Evolutionary conservation across 495 filamentous ascomycete species (phyloP).

Genomic region (Aspergillus incahuasiensis): DNA sequence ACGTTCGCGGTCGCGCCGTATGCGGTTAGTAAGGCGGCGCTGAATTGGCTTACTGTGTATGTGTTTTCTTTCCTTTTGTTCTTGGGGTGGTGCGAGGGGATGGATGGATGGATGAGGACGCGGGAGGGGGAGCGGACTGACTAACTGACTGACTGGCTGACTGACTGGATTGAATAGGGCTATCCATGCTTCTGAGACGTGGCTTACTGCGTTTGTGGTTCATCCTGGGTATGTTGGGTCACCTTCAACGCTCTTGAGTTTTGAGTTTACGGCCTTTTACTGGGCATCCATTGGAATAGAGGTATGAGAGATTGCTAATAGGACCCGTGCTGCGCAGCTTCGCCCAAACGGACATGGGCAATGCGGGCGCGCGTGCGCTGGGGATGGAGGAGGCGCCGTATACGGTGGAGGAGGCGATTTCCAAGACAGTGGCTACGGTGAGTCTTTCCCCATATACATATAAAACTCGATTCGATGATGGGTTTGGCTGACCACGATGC

Average conservation of each 20-base stretch:
- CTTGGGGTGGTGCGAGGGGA: neutral
- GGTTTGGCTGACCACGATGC: neutral
- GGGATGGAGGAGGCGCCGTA: conserved; percentile 6
- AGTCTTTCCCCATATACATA: too few relatives aligned
- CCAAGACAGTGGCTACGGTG: neutral
- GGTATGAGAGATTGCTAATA: too few relatives aligned
- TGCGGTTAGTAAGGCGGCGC: neutral
- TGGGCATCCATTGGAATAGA: too few relatives aligned
- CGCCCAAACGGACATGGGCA: conserved; percentile 7
- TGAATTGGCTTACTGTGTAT: conserved; percentile 2
- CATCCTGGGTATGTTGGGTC: conserved; percentile 8
- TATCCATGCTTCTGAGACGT: neutral
- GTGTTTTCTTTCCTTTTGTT: neutral
- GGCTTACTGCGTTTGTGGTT: neutral
- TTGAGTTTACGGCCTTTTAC: neutral
- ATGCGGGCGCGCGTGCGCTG: neutral
- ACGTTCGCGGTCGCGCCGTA: neutral
- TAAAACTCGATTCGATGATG: too few relatives aligned
- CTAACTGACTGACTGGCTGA: neutral
- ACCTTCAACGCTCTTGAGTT: too few relatives aligned
- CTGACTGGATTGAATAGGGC: neutral
- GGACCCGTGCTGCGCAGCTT: too few relatives aligned
- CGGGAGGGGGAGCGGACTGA: neutral
- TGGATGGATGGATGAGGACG: neutral
- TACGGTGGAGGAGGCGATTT: neutral